phyloP scores from a whole-genome alignment of 768 basidiomycete species.

The Boletus tomentosulus region DNA sequence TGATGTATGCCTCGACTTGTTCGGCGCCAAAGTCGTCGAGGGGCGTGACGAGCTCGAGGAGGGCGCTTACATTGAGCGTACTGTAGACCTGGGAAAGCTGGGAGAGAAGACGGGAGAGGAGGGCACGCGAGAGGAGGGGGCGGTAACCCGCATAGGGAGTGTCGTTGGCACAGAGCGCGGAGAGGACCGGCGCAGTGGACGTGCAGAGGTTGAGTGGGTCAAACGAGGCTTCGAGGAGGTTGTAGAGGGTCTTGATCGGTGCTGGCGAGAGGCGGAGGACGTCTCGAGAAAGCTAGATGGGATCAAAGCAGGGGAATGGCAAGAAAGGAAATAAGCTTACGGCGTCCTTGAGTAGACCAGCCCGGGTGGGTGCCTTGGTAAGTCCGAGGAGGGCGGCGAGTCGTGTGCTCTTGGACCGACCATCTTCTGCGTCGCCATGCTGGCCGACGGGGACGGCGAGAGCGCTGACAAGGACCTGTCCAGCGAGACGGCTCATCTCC shows the following conservation, averaged over 20 bases:
- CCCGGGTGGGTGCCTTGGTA: constrained; percentile 76
- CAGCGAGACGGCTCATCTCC: constrained; percentile 76
- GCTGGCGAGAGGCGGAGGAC: constrained; percentile 76
- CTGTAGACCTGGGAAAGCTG: constrained; percentile 93
- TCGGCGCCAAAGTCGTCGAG: constrained; percentile 59
- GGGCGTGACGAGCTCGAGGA: constrained; percentile 77
- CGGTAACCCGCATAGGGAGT: constrained; percentile 74
- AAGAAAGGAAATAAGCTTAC: constrained; percentile 41
- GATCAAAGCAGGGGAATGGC: not conserved
- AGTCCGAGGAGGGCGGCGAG: constrained; percentile 85
- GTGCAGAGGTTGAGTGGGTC: constrained; percentile 85
- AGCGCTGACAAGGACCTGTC: constrained; percentile 87
- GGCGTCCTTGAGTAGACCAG: constrained; percentile 83
- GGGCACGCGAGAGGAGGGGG: constrained; percentile 84
- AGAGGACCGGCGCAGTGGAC: constrained; percentile 74
- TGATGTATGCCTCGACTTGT: constrained; percentile 85
- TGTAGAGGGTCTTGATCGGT: constrained; percentile 74
- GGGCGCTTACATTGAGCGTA: constrained; percentile 72
- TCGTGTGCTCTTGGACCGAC: constrained; percentile 67
- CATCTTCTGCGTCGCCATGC: constrained; percentile 48
- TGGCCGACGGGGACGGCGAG: constrained; percentile 87
- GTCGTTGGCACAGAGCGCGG: constrained; percentile 42
- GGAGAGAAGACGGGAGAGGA: constrained; percentile 85
- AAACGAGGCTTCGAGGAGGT: constrained; percentile 87
- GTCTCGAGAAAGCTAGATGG: constrained; percentile 71